phyloP scores from a whole-genome alignment of 2,329 filamentous ascomycete genomes.

The Penicillium expansum region DNA sequence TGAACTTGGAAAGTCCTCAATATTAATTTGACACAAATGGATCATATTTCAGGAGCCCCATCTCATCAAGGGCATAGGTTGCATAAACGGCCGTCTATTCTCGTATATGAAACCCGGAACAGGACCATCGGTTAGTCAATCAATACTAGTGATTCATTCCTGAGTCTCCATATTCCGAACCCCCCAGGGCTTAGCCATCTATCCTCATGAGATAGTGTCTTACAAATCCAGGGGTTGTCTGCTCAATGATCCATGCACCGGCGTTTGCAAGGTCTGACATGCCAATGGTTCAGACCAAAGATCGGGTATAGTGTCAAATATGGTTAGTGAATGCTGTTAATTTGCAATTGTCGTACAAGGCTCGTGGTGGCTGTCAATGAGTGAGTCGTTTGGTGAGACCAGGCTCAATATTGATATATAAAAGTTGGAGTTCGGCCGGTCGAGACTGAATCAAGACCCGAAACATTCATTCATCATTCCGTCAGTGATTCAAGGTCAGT shows the following conservation, averaged over 20 bases:
- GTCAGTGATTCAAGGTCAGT: not conserved
- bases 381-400: not conserved
- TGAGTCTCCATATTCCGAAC: not conserved
- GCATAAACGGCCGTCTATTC: not conserved
- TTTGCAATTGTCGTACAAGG: not conserved
- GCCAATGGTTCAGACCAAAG: not conserved
- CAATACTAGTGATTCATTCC: not conserved
- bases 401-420: not conserved
- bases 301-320: no score
- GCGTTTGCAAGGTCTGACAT: not conserved
- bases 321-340: not conserved
- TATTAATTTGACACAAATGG: not conserved
- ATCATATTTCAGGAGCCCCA: not conserved
- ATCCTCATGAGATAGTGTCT: not conserved
- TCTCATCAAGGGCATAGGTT: not conserved
- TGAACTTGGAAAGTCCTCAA: not conserved
- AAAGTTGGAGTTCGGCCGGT: not conserved
- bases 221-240: not conserved
- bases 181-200: not conserved
- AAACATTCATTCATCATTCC: constrained; percentile 1
- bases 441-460: not conserved
- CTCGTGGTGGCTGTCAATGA: not conserved
- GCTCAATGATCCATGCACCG: not conserved
- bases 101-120: not conserved
- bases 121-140: not conserved